Base-by-base conservation (phyloP, 805 yeast genomes). In the Alloascoidea africana region DNA sequence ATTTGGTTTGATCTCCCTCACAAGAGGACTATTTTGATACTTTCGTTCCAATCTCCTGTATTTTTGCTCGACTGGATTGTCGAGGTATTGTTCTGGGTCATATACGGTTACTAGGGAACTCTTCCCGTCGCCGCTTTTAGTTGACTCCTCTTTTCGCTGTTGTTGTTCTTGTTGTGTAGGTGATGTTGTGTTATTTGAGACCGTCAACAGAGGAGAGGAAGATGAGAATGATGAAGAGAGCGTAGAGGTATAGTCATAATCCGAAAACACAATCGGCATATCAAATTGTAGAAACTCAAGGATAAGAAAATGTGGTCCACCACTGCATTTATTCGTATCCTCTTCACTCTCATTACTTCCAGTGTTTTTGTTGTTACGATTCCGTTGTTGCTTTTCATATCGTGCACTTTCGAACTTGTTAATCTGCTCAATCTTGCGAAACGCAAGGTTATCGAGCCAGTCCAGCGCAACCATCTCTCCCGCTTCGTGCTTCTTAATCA, bases 21-120 rank as follows among this genome's bases (percentile, higher is more conserved):
- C 97, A 27, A 84, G 57, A 17, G 82, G 69, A 1, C 83, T 68
- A 36, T 78, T 72, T 49, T 81, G 79, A 46, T 87, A 84, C 36
- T 81, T 73, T 55, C 96, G 78, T 44, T 87, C 91, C 38, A 89
- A 58, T 41, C 79, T 74, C 45, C 94, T 73, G 51, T 80, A 85
- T 53, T 89, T 91, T 44, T 75, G 68, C 51, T 91, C 97, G 16
- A 91, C 77, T 1, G 96, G 95, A 48, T 89, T 94, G 42, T 68
- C 73, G 15, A 63, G 59, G 42, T 58, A 63, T 47, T 70, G 76
- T 44, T 81, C 89, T 0, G 86, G 86, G 46, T 81, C 91, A 50
- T 71, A 73, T 14, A 78, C 66, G 18, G 47, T 48, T 40, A 54
- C 47, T 14, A 54, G 40, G 18, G 34, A 46, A 43, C 42, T 38